phyloP scores from a whole-genome alignment of 768 basidiomycete genomes.

The Asterophora lycoperdoides region DNA sequence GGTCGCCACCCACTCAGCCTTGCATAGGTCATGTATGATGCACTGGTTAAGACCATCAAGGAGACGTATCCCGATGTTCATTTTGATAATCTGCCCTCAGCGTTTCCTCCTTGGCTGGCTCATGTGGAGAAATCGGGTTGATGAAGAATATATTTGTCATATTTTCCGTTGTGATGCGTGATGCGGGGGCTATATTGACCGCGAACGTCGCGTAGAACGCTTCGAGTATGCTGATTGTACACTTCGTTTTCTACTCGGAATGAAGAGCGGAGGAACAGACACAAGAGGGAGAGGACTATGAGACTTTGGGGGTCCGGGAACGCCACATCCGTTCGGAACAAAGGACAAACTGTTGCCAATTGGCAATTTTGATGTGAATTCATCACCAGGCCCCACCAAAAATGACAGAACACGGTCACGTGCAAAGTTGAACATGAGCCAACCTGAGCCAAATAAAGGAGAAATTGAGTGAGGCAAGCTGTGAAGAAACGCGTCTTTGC shows the following conservation, averaged over 20 bases:
- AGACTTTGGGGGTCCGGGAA: no score
- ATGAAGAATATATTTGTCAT: background rate
- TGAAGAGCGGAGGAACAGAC: no score
- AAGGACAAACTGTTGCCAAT: background rate
- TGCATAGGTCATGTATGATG: slow-evolving; percentile 61
- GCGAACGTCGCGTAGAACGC: no score
- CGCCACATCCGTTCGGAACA: background rate
- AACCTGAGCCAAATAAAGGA: slow-evolving; percentile 42
- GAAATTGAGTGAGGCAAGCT: slow-evolving; percentile 26
- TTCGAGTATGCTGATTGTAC: no score
- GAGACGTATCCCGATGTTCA: slow-evolving; percentile 64
- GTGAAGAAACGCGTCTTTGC: slow-evolving; percentile 22
- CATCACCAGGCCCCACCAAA: slow-evolving; percentile 21
- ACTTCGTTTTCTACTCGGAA: no score
- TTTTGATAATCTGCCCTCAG: slow-evolving; percentile 52
- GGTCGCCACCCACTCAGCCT: slow-evolving; percentile 2
- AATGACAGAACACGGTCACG: slow-evolving; percentile 40
- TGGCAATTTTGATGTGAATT: background rate
- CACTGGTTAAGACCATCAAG: slow-evolving; percentile 52
- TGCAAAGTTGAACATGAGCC: slow-evolving; percentile 51
- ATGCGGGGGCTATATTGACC: no score
- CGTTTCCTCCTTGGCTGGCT: slow-evolving; percentile 51
- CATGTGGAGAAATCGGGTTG: slow-evolving; percentile 1
- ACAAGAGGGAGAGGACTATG: no score
- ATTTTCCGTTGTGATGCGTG: no score